Base-by-base conservation (phyloP, 805 yeast genomes). In the Zygosaccharomyces pseudorouxii region DNA sequence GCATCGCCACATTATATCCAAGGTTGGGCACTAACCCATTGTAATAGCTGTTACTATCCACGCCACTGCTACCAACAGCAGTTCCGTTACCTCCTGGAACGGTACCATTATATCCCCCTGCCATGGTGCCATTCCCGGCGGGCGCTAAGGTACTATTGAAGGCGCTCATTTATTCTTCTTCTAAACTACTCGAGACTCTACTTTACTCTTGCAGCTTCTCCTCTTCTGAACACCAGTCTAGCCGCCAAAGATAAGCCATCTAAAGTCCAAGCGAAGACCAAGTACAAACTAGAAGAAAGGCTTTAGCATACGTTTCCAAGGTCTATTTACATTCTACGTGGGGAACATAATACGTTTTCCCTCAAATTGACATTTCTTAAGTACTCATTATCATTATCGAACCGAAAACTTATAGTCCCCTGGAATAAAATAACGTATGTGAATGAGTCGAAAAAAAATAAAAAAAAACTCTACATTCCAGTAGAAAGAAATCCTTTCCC, bases 1-100 rank as follows among this genome's bases (percentile, higher is more conserved):
- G 64, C 57, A 83, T 78, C 0, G 81, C 77, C 11, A 73, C 47
- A 60, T 87, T 88, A 16, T 82, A 88, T 3, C 77, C 77, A 3
- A 70, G 53, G 40, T 73, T 71, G 3, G 90, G 89, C 20, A 58
- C 57, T 58, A 68, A 67, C 31, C 77, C 80, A 47, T 61, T 58
- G 55, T 69, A 76, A n/a, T 47, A 18, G n/a, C 28, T 31, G 6
- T 14, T 16, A 38, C 42, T 12, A 23, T 25, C 29, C 9, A 22
- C 23, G 3, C 23, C 23, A 22, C 6, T 22, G 23, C 23, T 22
- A 22, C 23, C 23, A 22, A 22, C 23, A 22, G 23, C 23, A 4
- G 23, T 22, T 4, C 23, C 23, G 6, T 22, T 22, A 3, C 23
- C 23, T 4, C 23, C 23, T 22, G 23, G 6, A 22, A 22, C 23